Conservation (phyloP, 2,329 filamentous ascomycete species). For the Metarhizium guizhouense region DNA sequence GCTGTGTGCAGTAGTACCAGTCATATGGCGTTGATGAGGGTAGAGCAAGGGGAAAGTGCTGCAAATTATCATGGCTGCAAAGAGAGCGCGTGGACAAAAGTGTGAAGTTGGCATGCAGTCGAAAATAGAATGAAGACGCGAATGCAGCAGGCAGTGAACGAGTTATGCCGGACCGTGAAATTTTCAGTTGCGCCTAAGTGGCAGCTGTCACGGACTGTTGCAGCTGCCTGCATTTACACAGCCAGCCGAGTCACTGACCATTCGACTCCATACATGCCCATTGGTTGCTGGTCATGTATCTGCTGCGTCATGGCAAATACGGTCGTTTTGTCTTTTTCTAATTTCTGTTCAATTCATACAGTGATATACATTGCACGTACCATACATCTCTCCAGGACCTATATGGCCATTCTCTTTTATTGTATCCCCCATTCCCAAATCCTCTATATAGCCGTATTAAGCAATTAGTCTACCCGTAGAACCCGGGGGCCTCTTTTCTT, state of each 20-base stretch:
- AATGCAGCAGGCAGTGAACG: neutral
- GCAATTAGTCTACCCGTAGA: constrained; percentile 58
- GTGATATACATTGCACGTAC: constrained; percentile 28
- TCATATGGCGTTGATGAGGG: neutral
- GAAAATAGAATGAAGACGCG: neutral
- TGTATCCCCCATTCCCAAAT: constrained; percentile 12
- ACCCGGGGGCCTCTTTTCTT: constrained; percentile 67
- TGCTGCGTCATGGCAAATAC: neutral
- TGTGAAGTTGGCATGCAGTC: neutral
- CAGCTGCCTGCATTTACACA: neutral
- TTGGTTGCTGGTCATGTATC: too few relatives aligned
- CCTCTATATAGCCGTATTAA: neutral
- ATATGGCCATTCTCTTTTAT: constrained; percentile 1
- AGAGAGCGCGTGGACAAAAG: neutral
- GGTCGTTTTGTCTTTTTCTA: constrained; percentile 2
- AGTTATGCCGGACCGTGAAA: too few relatives aligned
- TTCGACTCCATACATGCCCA: neutral
- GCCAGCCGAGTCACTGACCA: neutral
- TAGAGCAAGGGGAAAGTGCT: neutral
- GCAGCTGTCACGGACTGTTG: neutral
- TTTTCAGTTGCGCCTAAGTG: neutral
- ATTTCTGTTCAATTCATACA: constrained; percentile 20
- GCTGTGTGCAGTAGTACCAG: neutral
- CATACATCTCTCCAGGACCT: neutral
- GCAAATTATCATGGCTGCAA: neutral